phyloP scores from a whole-genome alignment of 179 eudicot genomes.

The Spergularia azorica region DNA sequence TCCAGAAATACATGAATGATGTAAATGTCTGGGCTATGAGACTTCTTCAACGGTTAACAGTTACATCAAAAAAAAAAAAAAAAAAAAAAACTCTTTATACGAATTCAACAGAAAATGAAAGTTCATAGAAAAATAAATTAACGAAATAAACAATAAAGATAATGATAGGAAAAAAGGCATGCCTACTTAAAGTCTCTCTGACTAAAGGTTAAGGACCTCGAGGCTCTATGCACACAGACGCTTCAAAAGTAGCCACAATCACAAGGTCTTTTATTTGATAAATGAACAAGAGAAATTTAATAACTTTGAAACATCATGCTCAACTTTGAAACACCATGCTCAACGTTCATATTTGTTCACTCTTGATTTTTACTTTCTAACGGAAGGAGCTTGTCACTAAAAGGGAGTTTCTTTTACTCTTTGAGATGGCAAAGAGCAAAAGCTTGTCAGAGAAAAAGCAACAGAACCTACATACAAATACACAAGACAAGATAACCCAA shows the following conservation, averaged over 20 bases:
- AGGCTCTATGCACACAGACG: background rate
- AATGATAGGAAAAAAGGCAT: background rate
- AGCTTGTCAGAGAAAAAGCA: background rate
- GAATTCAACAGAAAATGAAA: background rate
- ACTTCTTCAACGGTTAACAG: background rate
- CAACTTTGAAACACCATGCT: no score
- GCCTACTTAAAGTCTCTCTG: background rate
- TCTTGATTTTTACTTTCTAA: background rate
- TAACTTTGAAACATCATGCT: no score
- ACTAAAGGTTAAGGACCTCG: background rate
- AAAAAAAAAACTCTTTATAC: background rate
- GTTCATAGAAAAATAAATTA: background rate
- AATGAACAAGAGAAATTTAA: no score
- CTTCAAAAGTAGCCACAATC: background rate
- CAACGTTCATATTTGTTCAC: no score
- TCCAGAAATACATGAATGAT: background rate
- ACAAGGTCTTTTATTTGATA: no score
- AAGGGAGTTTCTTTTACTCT: no score
- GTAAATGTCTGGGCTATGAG: background rate
- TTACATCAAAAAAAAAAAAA: background rate
- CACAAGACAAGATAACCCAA: background rate
- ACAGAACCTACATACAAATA: background rate
- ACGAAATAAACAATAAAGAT: background rate
- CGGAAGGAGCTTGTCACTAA: background rate
- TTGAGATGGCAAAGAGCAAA: background rate